Percentiles rank a stretch among this genome's conserved stretches.
Evolutionary conservation across 495 filamentous ascomycete genomes (phyloP).

Genomic region (Tetracladium setigerum): DNA sequence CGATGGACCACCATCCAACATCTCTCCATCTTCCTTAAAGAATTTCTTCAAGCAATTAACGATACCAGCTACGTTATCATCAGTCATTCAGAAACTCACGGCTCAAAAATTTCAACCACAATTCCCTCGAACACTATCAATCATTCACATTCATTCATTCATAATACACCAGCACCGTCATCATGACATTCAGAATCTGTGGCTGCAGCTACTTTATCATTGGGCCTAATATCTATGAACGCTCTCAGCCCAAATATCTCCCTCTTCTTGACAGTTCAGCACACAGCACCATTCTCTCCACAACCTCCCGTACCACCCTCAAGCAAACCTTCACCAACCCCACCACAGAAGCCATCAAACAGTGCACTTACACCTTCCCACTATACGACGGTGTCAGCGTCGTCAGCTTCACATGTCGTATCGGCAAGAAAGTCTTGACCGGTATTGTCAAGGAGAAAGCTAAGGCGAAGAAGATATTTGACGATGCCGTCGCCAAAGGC

Average conservation of each 20-base stretch:
- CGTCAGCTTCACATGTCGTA: slow-evolving; percentile 49
- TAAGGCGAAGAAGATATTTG: slow-evolving; percentile 45
- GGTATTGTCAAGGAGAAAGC: slow-evolving; percentile 56
- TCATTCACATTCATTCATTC: background rate
- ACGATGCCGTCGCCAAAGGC: slow-evolving; percentile 46
- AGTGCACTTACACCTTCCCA: slow-evolving; percentile 58
- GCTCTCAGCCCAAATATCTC: slow-evolving; percentile 31
- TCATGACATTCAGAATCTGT: slow-evolving; percentile 7
- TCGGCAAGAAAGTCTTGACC: slow-evolving; percentile 40
- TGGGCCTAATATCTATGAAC: background rate
- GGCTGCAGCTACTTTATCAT: slow-evolving; percentile 19
- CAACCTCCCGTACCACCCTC: slow-evolving; percentile 48
- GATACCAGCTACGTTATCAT: too few species aligned
- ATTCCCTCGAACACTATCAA: background rate
- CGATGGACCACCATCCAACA: too few species aligned
- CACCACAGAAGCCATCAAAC: slow-evolving; percentile 30
- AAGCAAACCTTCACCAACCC: slow-evolving; percentile 56
- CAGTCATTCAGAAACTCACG: background rate
- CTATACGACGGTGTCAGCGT: slow-evolving; percentile 61
- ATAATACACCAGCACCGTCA: background rate
- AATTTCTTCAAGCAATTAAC: too few species aligned
- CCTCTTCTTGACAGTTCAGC: slow-evolving; percentile 44
- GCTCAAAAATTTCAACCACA: background rate
- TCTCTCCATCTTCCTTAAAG: too few species aligned
- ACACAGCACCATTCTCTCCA: slow-evolving; percentile 46